These are phyloP conservation scores for Pyrenophora tritici-repentis DNA, from an alignment of 2,329 filamentous ascomycete genomes.

Conservation along the genomic window DNA sequence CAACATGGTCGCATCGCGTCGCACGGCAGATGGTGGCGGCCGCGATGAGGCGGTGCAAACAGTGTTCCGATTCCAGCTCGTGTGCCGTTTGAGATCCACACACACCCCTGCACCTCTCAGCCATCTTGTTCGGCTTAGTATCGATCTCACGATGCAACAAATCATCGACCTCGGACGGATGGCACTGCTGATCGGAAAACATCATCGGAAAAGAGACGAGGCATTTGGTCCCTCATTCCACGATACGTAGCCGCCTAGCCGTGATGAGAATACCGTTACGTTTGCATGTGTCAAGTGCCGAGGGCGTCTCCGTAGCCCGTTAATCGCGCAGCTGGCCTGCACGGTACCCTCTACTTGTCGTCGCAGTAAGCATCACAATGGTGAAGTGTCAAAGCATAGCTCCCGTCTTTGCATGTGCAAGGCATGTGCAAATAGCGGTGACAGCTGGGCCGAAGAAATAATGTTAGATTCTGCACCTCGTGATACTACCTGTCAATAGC, in stretches of 20 bases:
- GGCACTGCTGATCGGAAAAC: constrained; percentile 13
- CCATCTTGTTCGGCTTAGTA: constrained; percentile 7
- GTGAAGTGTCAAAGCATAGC: neutral
- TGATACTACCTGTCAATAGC: neutral
- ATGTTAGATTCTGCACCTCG: no score
- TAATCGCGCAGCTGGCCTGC: constrained; percentile 8
- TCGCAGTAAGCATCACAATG: neutral
- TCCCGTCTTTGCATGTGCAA: no score
- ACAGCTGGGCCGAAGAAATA: neutral
- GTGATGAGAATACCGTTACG: neutral
- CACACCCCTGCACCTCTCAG: constrained; percentile 19
- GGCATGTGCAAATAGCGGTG: neutral
- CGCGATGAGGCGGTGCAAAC: constrained; percentile 31
- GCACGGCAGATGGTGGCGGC: constrained; percentile 14
- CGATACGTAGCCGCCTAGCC: no score
- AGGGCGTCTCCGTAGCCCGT: neutral
- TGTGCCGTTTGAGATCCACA: constrained; percentile 20
- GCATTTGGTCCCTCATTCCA: constrained; percentile 22
- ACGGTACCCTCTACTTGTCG: neutral
- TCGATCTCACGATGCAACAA: constrained; percentile 15
- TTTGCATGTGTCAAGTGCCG: constrained; percentile 20
- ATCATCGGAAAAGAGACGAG: constrained; percentile 27
- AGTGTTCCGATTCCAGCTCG: constrained; percentile 39
- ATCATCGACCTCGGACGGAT: constrained; percentile 30
- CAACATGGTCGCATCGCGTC: no score